phyloP scores from a whole-genome alignment of 805 yeast genomes.

The Clavispora asparagi region DNA sequence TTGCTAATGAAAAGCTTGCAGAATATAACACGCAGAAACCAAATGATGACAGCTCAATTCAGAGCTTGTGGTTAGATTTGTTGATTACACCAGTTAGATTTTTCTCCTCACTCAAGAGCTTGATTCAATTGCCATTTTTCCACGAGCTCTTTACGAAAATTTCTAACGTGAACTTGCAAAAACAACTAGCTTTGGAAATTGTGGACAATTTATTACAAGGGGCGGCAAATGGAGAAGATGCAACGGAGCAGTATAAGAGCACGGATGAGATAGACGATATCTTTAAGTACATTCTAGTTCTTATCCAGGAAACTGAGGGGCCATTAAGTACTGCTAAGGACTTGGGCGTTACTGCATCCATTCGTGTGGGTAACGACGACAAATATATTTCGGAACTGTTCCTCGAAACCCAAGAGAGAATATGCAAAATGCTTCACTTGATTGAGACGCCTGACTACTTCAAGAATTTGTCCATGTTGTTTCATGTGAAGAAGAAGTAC shows the following conservation, averaged over 20 bases:
- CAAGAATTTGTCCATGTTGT: constrained; percentile 27
- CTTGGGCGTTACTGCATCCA: constrained; percentile 34
- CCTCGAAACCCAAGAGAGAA: constrained; percentile 47
- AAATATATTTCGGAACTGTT: constrained; percentile 31
- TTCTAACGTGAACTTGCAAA: constrained; percentile 49
- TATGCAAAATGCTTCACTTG: constrained; percentile 68
- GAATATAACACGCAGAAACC: constrained; percentile 9
- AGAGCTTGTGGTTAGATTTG: constrained; percentile 38
- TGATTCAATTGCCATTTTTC: constrained; percentile 46
- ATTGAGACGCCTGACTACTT: constrained; percentile 44
- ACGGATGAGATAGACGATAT: constrained; percentile 53
- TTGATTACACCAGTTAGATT: constrained; percentile 45
- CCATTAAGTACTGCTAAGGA: constrained; percentile 31
- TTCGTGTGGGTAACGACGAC: constrained; percentile 25
- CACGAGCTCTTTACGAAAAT: constrained; percentile 46
- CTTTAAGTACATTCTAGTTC: constrained; percentile 51
- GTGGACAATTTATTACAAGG: constrained; percentile 49
- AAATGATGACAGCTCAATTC: constrained; percentile 22
- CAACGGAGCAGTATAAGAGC: constrained; percentile 20
- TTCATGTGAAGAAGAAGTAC: constrained; percentile 37
- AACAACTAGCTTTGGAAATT: constrained; percentile 55
- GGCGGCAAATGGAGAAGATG: constrained; percentile 21
- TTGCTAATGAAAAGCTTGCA: constrained; percentile 41
- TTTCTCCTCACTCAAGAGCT: constrained; percentile 33
- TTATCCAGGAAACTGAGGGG: constrained; percentile 38